Evolutionary conservation across 192 early-diverging fungal species (phyloP), one percentile per base, ranked within the genome.

Genomic region (Backusella circina): DNA sequence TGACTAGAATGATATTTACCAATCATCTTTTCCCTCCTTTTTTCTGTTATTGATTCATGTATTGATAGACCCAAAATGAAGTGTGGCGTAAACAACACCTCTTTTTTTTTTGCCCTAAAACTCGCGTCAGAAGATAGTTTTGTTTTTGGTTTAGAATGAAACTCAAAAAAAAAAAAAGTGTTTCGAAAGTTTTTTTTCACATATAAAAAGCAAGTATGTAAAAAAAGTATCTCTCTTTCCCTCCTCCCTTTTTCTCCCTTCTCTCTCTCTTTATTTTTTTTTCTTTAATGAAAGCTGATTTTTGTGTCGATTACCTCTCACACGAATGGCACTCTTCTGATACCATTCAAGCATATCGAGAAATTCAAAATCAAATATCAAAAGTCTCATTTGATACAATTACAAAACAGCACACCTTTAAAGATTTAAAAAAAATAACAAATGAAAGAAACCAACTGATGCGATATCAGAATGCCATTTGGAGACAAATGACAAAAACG

Each of bases 391-490:
- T 70, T 47, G 37, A 70, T 47, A 10, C 39, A 31, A 69, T 37
- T 15, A 69, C 67, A 36, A 70, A 41, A 23, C 21, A 41, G 16
- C 41, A 41, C 2, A 44, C 39, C 2, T 44, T 16, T 39, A 73
- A 70, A 39, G 44, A 67, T 28, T 23, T 65, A 54, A 65, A 68
- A 38, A 66, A 65, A 32, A 12, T 77, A 23, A 26, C 67, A 64
- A 66, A 61, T 23, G 82, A 83, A 54, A 47, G 66, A 28, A 41
- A 74, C 23, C 71, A 74, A 18, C 67, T 76, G 15, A 73, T 77
- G 26, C 36, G 82, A 31, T 77, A 74, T 67, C 72, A 83, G 44
- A 83, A 83, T 74, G 82, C 82, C 0, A 72, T 83, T 28, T 83
- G 82, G 82, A 72, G 82, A 50, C 78, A 83, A 72, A 83, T 83